Base-by-base conservation (phyloP, 177 flowering plant genomes). In the Tripterygium wilfordii region DNA sequence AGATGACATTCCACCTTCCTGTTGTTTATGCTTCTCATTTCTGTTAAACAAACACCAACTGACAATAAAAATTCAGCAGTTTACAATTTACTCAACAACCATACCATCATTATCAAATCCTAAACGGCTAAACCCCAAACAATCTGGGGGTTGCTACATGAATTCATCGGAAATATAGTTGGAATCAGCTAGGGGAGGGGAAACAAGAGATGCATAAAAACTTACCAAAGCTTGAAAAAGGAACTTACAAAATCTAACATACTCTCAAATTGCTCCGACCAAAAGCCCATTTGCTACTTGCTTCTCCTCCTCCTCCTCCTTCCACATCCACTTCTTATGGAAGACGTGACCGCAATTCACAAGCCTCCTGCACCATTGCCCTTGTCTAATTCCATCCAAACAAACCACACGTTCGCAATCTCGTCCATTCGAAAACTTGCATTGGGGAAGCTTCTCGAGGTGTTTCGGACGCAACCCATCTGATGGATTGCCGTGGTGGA, bases 401-500 rank as follows among this genome's bases (percentile, higher is more conserved):
- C 91, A 83, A 26, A 83, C 66, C 3, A 65, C 79, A 22, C 86
- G 78, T 22, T 75, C 77, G 8, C 42, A 3, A 12, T 33, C 1
- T 37, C 27, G 10, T 39, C 36, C n/a, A 4, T 4, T 13, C 44
- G 36, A 39, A 60, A 60, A 74, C 29, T 54, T 26, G 53, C 78
- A 79, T 15, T 56, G 54, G 13, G 81, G 77, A 6, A 82, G 73
- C 43, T 37, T 60, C 20, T 43, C 51, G 6, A 80, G 53, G 14
- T 73, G 69, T 4, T 45, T 45, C 0, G 23, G 27, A 10, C 71
- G 63, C 8, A 75, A 58, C 27, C 70, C 75, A 14, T 20, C 15
- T 12, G 60, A 6, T n/a, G 53, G 14, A n/a, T n/a, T n/a, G n/a
- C n/a, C n/a, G n/a, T n/a, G n/a, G n/a, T 45, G 54, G 8, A n/a